Conservation (phyloP, 805 yeast species). For the Saccharomycopsis sp. region DNA sequence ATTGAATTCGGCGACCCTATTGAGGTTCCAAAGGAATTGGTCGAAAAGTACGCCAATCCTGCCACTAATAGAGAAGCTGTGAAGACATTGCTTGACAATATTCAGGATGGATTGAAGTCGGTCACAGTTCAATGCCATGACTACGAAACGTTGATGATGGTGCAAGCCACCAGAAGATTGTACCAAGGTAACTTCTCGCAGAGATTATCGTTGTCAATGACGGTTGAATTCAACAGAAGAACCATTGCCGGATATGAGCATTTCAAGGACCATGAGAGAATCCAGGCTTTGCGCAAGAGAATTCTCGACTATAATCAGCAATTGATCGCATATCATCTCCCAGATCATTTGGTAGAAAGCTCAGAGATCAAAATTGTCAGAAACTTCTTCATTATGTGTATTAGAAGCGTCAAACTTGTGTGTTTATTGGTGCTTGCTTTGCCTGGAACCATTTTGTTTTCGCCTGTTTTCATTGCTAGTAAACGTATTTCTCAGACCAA, state of each 20-base stretch:
- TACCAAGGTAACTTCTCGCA: constrained; percentile 60
- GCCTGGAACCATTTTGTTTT: constrained; percentile 79
- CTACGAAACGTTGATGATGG: constrained; percentile 86
- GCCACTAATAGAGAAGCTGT: constrained; percentile 71
- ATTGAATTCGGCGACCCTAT: constrained; percentile 90
- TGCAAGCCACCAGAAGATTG: constrained; percentile 88
- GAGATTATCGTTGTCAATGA: constrained; percentile 63
- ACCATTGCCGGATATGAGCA: constrained; percentile 76
- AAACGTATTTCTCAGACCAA: constrained; percentile 63
- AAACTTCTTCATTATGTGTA: constrained; percentile 42
- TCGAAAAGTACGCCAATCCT: constrained; percentile 51
- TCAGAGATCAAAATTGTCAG: constrained; percentile 42
- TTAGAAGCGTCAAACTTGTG: constrained; percentile 46
- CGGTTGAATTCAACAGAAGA: constrained; percentile 84
- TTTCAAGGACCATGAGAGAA: constrained; percentile 65
- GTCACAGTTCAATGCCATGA: constrained; percentile 94
- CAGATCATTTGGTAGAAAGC: constrained; percentile 65
- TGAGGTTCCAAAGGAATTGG: constrained; percentile 54
- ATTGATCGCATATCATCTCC: constrained; percentile 56
- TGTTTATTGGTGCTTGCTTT: constrained; percentile 55
- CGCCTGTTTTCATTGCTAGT: constrained; percentile 78
- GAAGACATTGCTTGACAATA: constrained; percentile 58
- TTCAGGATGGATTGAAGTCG: constrained; percentile 69
- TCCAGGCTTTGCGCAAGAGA: constrained; percentile 52
- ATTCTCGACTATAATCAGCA: constrained; percentile 64